Conservation (phyloP, 441 rosid species). For the Flueggea neowawraea region DNA sequence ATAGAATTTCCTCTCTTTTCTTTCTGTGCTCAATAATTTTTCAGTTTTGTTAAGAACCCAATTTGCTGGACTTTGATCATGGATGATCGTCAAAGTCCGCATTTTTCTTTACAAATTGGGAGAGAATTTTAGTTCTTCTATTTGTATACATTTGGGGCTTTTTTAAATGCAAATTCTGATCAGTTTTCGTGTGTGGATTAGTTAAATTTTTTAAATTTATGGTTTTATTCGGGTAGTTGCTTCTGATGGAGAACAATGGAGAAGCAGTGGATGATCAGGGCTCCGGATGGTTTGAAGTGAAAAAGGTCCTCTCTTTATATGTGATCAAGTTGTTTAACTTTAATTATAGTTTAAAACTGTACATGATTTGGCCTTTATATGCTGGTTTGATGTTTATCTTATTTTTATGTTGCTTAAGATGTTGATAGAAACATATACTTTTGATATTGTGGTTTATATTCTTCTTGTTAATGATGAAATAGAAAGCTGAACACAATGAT, state of each 20-base stretch:
- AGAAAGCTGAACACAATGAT: too few species aligned
- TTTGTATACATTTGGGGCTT: conserved; percentile 14
- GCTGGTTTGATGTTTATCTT: background rate
- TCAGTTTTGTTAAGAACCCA: conserved; percentile 9
- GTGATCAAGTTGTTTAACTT: too few species aligned
- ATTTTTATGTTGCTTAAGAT: conserved; percentile 1
- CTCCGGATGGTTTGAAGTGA: conserved; percentile 73
- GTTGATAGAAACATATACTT: background rate
- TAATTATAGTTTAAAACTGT: background rate
- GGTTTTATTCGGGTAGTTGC: conserved; percentile 16
- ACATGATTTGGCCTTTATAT: conserved; percentile 7
- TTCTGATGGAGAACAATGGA: conserved; percentile 57
- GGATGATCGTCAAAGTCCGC: conserved; percentile 13
- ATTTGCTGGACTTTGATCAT: conserved; percentile 16
- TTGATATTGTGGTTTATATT: background rate
- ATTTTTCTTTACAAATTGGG: conserved; percentile 15
- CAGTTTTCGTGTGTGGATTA: conserved; percentile 5
- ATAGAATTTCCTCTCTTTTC: too few species aligned
- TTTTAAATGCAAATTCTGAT: conserved; percentile 7
- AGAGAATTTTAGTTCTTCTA: background rate
- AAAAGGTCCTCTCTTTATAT: conserved; percentile 40
- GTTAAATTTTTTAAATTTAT: background rate
- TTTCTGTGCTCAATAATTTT: background rate
- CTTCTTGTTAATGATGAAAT: background rate
- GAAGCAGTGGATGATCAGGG: conserved; percentile 65